Percentiles rank a stretch among this genome's conserved stretches.
Conservation (phyloP, 2,329 filamentous ascomycete species). For the Phyllosticta capitalensis region DNA sequence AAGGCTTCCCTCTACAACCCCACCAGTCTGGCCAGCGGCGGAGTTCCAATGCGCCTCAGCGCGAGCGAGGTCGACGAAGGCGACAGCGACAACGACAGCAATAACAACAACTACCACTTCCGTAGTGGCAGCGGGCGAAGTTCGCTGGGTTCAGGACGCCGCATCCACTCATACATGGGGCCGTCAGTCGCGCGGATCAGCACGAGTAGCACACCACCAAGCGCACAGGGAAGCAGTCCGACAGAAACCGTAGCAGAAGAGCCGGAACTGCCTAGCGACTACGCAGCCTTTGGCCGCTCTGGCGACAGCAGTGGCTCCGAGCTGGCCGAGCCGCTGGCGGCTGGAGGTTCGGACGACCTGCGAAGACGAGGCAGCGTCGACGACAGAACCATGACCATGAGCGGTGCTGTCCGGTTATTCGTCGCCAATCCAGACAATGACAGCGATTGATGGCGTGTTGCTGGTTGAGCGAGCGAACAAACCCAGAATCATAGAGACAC, state of each 20-base stretch:
- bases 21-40: constrained; percentile 64
- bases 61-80: constrained; percentile 92
- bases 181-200: constrained; percentile 39
- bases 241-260: constrained; percentile 34
- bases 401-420: constrained; percentile 58
- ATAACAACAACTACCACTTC: constrained; percentile 44
- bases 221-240: constrained; percentile 32
- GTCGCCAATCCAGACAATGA: constrained; percentile 72
- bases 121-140: constrained; percentile 66
- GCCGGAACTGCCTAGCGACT: constrained; percentile 34
- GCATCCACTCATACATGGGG: constrained; percentile 26
- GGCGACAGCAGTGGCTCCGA: constrained; percentile 34
- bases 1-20: constrained; percentile 71
- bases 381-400: constrained; percentile 68
- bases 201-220: constrained; percentile 46
- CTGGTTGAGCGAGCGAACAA: background rate
- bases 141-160: constrained; percentile 42
- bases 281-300: constrained; percentile 19
- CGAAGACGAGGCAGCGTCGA: constrained; percentile 72
- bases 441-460: constrained; percentile 28
- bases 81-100: constrained; percentile 63
- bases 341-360: constrained; percentile 52
- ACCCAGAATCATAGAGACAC: background rate
- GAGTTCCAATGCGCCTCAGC: constrained; percentile 82
- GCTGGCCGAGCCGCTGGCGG: constrained; percentile 42